These are phyloP conservation scores for Salix udensis DNA, from an alignment of 345 rosid species.

Conservation along the genomic window DNA sequence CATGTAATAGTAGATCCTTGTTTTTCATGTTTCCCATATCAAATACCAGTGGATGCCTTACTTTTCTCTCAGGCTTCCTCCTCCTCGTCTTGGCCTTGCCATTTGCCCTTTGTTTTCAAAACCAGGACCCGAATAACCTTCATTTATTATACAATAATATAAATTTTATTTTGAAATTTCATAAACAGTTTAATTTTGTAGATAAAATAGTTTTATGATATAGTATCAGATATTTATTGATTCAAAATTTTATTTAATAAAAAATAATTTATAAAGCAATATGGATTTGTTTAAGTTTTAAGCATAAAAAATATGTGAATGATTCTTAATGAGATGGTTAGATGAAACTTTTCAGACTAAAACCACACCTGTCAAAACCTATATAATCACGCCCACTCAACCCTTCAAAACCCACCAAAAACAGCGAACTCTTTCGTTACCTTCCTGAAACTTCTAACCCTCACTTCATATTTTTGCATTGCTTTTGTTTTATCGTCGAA, in stretches of 20 bases:
- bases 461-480: background rate
- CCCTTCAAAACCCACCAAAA: background rate
- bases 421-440: background rate
- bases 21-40: background rate
- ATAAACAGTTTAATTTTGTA: too few relatives aligned
- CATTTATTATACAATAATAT: too few relatives aligned
- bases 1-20: background rate
- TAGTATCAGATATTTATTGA: accelerated
- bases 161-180: too few relatives aligned
- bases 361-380: conserved; percentile 1
- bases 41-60: background rate
- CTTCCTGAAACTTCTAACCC: background rate
- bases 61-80: background rate
- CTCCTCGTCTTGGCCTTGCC: background rate
- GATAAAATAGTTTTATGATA: too few relatives aligned
- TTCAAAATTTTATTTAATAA: too few relatives aligned
- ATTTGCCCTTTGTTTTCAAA: conserved; percentile 11
- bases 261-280: too few relatives aligned
- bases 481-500: conserved; percentile 24
- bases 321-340: too few relatives aligned
- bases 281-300: too few relatives aligned
- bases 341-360: background rate
- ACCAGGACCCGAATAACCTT: background rate
- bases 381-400: background rate
- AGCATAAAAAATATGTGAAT: too few relatives aligned